Evolutionary conservation across 2,329 filamentous ascomycete species (phyloP).

Genomic region (Helotiales sp.): DNA sequence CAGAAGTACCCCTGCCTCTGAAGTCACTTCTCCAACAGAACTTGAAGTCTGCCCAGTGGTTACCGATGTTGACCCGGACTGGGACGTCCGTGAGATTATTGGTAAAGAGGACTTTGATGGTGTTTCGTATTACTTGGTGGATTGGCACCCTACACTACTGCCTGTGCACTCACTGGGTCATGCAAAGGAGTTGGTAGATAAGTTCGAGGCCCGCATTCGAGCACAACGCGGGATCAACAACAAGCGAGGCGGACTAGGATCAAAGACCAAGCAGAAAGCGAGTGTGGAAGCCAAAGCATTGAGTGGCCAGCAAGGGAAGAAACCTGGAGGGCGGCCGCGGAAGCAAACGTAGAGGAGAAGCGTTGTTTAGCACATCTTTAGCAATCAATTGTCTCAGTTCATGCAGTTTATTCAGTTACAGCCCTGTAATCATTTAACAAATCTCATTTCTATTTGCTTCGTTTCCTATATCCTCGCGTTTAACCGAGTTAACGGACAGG

Average conservation of each 20-base stretch:
- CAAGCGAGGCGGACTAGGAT: neutral
- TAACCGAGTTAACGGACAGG: neutral
- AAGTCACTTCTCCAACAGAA: neutral
- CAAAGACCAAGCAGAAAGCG: neutral
- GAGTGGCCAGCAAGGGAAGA: neutral
- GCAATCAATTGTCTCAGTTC: neutral
- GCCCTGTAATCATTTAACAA: neutral
- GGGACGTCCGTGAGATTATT: slow-evolving; percentile 3
- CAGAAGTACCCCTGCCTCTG: neutral
- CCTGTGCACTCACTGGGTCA: neutral
- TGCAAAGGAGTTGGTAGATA: slow-evolving; percentile 6
- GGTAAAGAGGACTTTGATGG: slow-evolving; percentile 4
- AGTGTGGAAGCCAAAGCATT: neutral
- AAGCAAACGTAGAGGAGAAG: slow-evolving; percentile 1
- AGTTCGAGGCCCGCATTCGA: slow-evolving; percentile 1
- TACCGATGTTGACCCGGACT: neutral
- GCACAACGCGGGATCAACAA: neutral
- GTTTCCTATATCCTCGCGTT: neutral
- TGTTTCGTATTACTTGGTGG: slow-evolving; percentile 2
- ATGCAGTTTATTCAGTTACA: neutral
- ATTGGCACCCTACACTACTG: neutral
- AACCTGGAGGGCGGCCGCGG: neutral
- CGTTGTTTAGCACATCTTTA: neutral
- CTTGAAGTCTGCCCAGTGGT: neutral
- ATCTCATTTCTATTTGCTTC: neutral